Base-by-base conservation (phyloP, 2,329 filamentous ascomycete genomes). In the Helotiales sp. region DNA sequence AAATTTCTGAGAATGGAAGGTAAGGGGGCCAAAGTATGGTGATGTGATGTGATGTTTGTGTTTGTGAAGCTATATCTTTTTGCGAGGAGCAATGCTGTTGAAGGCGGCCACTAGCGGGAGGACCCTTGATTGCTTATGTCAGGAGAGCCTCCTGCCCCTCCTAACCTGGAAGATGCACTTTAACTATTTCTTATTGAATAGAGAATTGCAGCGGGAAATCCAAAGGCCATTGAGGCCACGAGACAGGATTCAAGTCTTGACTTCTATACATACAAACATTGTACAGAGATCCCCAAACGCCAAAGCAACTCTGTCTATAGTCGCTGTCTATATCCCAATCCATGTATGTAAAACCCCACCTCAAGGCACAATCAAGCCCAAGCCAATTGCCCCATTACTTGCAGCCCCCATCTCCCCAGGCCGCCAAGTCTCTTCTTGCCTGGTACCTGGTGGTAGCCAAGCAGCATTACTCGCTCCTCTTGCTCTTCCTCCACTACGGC, bases 391-490 rank as follows among this genome's bases (percentile, higher is more conserved):
- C 10, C 22, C 22, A 42, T 42, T 42, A 24, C 9, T 7, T 8
- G n/a, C 38, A 12, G 19, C 19, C 5, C 38, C 51, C 33, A 60
- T 30, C 59, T 64, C 67, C 46, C 63, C 58, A 13, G 63, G 61
- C 63, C 77, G 79, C 93, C 92, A 96, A 2, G 90, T 96, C 52
- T 91, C 89, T 71, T 96, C 90, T 72, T 93, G 89, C 70, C 85
- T 92, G 1, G 91, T 96, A 7, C 91, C 90, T 0, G 88, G 87
- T 17, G 89, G 83, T 58, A 96, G 75, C 85, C 90, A 93, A n/a
- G 74, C 73, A 27, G 78, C 76, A 63, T 67, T 80, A 66, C 77
- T 80, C 47, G 65, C 67, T 15, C 76, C 77, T 47, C 80, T 77
- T 19, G 72, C 71, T 34, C 76, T 72, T 2, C 59, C 71, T 22